These are phyloP conservation scores for Gremmenia infestans DNA, from an alignment of 2,329 filamentous ascomycete genomes.

Conservation along the genomic window DNA sequence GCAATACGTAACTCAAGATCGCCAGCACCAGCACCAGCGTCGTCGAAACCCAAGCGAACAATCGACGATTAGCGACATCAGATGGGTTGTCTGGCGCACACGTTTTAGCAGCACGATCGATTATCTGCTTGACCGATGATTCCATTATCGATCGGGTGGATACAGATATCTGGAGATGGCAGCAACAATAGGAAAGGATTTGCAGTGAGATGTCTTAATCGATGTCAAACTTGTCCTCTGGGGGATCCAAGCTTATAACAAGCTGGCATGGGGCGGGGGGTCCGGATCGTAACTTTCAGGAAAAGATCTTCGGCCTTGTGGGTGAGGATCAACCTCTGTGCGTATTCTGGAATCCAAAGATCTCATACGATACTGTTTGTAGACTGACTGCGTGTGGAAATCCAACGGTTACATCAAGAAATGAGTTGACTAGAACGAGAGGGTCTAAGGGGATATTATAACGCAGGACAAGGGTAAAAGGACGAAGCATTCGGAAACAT, in stretches of 20 bases:
- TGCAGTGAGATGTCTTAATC: background rate
- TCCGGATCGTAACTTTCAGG: background rate
- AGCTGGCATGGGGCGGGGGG: background rate
- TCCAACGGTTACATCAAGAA: too few relatives aligned
- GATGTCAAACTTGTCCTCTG: background rate
- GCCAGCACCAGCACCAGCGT: background rate
- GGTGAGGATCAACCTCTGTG: background rate
- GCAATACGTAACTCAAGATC: background rate
- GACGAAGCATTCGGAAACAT: too few relatives aligned
- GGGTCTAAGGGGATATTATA: too few relatives aligned
- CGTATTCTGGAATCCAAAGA: background rate
- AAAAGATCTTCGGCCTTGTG: background rate
- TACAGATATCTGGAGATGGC: too few relatives aligned
- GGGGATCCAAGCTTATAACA: background rate
- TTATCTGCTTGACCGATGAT: background rate
- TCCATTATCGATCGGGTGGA: background rate
- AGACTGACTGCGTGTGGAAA: background rate
- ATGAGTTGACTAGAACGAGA: too few relatives aligned
- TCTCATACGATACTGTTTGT: background rate
- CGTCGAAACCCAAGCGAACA: constrained; percentile 1
- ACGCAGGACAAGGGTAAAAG: too few relatives aligned
- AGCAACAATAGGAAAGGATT: background rate
- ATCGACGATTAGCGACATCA: constrained; percentile 1
- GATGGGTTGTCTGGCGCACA: constrained; percentile 1
- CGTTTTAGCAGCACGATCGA: background rate